Evolutionary conservation across 2,329 filamentous ascomycete genomes (phyloP).

Genomic region (Elsinoe ampelina): DNA sequence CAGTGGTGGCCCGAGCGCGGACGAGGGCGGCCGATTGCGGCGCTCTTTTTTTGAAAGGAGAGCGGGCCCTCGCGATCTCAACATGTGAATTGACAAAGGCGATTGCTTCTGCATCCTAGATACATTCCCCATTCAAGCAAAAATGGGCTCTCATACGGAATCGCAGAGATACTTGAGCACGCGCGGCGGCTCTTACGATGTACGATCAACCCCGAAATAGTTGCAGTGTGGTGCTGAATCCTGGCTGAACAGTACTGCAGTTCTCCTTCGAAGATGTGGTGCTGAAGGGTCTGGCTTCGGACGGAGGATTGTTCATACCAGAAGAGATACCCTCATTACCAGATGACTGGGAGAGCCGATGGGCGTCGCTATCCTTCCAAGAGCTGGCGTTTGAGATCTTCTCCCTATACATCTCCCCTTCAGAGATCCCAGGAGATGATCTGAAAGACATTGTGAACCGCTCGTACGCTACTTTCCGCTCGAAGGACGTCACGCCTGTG

Average conservation of each 20-base stretch:
- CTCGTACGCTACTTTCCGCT: conserved; percentile 84
- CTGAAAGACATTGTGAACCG: conserved; percentile 73
- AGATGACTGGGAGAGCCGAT: conserved; percentile 55
- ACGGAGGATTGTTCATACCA: conserved; percentile 84
- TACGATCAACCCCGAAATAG: conserved; percentile 31
- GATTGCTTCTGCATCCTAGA: not conserved
- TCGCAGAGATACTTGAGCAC: conserved; percentile 56
- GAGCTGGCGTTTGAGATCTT: conserved; percentile 79
- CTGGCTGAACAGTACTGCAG: conserved; percentile 37
- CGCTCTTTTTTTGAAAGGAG: not conserved
- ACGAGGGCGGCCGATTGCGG: not conserved
- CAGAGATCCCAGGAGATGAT: conserved; percentile 72
- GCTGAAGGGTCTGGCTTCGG: conserved; percentile 74
- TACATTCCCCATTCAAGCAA: not conserved
- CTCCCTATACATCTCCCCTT: conserved; percentile 73
- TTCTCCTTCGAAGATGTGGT: conserved; percentile 87
- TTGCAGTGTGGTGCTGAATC: conserved; percentile 18
- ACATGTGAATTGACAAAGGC: not conserved
- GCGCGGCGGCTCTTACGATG: conserved; percentile 53
- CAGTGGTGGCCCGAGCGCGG: not conserved
- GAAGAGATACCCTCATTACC: conserved; percentile 64
- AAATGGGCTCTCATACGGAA: conserved; percentile 36
- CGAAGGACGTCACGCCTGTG: conserved; percentile 66
- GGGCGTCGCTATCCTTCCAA: conserved; percentile 69
- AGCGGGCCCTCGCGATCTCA: too few species aligned